These are phyloP conservation scores for Skeletonema costatum DNA, from an alignment of 108 stramenopile genomes.

Conservation along the genomic window DNA sequence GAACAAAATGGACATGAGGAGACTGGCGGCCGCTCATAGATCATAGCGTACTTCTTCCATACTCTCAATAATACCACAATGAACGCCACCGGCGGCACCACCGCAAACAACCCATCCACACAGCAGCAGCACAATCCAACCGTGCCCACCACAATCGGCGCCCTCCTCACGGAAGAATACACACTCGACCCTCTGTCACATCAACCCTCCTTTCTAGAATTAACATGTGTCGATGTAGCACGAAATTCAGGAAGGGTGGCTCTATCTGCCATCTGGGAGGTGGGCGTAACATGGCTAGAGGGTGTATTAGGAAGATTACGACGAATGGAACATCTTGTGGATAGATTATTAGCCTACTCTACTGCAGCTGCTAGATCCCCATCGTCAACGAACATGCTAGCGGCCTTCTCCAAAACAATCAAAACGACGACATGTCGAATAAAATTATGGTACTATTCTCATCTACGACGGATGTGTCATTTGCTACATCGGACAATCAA, in stretches of 20 bases:
- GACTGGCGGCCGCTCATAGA: neutral
- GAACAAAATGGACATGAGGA: too few relatives aligned
- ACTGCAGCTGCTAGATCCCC: neutral
- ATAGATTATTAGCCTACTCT: slow-evolving; percentile 1
- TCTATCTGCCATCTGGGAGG: slow-evolving; percentile 48
- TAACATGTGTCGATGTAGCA: slow-evolving; percentile 74
- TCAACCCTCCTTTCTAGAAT: slow-evolving; percentile 85
- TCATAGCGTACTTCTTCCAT: too few relatives aligned
- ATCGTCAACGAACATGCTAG: neutral
- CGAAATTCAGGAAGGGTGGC: slow-evolving; percentile 56
- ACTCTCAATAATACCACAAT: too few relatives aligned
- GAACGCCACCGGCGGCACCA: neutral
- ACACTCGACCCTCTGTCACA: slow-evolving; percentile 75
- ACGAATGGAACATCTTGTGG: slow-evolving; percentile 26
- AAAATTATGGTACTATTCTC: slow-evolving; percentile 12
- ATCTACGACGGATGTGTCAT: slow-evolving; percentile 20
- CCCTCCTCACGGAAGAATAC: slow-evolving; percentile 81
- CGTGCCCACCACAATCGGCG: slow-evolving; percentile 67
- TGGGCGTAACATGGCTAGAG: slow-evolving; percentile 20
- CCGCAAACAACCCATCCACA: neutral
- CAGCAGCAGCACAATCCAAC: slow-evolving; percentile 44
- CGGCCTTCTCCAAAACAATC: neutral
- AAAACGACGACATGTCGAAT: slow-evolving; percentile 12
- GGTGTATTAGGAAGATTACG: slow-evolving; percentile 13
- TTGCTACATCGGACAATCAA: slow-evolving; percentile 26